Base-by-base conservation (phyloP, 495 filamentous ascomycete species). In the Penicillium longicatenatum region DNA sequence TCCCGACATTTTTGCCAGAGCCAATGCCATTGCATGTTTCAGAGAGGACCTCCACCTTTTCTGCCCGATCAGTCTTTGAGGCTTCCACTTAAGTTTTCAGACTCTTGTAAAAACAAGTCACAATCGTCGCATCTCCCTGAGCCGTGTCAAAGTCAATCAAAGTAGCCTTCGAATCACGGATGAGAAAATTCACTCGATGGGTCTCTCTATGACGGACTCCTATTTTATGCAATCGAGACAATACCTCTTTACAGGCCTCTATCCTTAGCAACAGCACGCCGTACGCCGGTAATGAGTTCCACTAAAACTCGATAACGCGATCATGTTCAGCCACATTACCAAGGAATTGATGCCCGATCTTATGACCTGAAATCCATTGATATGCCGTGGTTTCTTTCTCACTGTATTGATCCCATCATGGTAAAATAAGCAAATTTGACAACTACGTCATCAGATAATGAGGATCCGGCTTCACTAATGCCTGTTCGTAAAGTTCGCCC, bases 281-380 rank as follows among this genome's bases (percentile, higher is more conserved):
- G 58, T 4, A 62, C 61, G 50, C 63, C 55, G 10, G 54, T 29
- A 1, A 81, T 67, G 14, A 62, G 55, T 55, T 77, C 71, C 55
- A 81, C 49, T 16, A 81, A 39, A 82, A 79, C 5, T 78, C 76
- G 58, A 82, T 75, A 11, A 78, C 74, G 3, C 79, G 61, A 4
- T 65, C 74, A 9, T 66, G 55, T 60, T 84, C 77, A 8, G 60
- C 75, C 14, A 82, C 35, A 58, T 82, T 75, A 37, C 71, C 75
- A 5, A 81, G 62, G 48, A 82, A 79, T 24, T 50, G 42, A 3
- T 79, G 77, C 7, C 69, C 74, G 17, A 78, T 75, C 10, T 54
- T 61, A 54, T 63, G 31, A 22, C 66, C 75, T 0, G 62, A 8
- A 10, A 81, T 74, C 74, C 67, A 76, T 49, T 67, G 35, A 52